These are phyloP conservation scores for Musa acuminata DNA, from an alignment of 176 grass and related monocot species.

Conservation along the genomic window DNA sequence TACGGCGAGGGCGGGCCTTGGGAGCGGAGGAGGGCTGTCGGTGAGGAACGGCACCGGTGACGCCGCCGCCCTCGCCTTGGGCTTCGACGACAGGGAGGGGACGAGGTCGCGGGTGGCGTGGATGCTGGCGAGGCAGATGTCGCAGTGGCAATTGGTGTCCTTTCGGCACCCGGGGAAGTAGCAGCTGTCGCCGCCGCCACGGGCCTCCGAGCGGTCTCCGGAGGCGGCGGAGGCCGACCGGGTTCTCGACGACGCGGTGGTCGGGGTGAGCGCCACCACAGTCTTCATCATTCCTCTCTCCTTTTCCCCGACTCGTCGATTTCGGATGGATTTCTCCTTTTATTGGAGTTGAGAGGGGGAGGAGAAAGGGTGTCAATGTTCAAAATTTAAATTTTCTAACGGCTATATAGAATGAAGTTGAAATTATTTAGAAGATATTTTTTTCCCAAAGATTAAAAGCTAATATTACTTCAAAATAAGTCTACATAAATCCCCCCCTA, in stretches of 20 bases:
- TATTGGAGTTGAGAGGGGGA: no score
- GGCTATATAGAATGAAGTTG: no score
- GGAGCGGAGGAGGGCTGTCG: conserved; percentile 1
- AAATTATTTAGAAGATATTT: no score
- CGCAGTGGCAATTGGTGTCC: conserved; percentile 79
- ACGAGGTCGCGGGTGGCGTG: conserved; percentile 78
- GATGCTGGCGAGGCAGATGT: conserved; percentile 87
- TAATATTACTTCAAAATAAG: no score
- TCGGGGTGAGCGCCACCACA: neutral
- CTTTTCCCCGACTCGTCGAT: neutral
- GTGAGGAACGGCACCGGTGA: conserved; percentile 17
- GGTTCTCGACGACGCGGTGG: neutral
- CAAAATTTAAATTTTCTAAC: no score
- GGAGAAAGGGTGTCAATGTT: no score
- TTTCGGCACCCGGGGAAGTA: conserved; percentile 78
- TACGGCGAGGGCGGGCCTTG: conserved; percentile 3
- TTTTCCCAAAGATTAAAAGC: no score
- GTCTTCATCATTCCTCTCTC: neutral
- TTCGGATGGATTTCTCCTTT: no score
- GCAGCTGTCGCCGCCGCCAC: conserved; percentile 15
- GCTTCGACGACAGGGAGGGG: conserved; percentile 13
- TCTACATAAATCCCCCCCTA: no score
- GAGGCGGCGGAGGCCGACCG: conserved; percentile 6
- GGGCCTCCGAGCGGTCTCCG: conserved; percentile 19
- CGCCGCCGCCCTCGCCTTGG: neutral